Conservation (phyloP, 2,329 filamentous ascomycete species). For the Cladosporium sp. region DNA sequence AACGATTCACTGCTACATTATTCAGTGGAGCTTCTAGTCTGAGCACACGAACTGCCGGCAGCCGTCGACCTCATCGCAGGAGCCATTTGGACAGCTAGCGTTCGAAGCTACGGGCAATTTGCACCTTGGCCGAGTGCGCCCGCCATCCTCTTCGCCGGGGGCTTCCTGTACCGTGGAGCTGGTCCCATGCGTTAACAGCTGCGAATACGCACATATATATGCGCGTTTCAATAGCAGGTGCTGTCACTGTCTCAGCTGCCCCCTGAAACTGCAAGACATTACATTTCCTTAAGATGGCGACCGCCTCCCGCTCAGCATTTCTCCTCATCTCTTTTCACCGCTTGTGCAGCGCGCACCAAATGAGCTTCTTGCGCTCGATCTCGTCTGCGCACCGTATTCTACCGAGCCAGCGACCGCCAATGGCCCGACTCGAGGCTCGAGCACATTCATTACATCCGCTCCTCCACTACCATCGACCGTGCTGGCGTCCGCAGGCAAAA, state of each 20-base stretch:
- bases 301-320: slow-evolving; percentile 1
- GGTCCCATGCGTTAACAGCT: not conserved
- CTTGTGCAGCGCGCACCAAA: slow-evolving; percentile 5
- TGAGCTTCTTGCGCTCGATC: not conserved
- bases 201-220: not conserved
- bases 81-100: not conserved
- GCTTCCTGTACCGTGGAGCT: slow-evolving; percentile 8
- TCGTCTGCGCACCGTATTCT: not conserved
- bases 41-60: slow-evolving; percentile 6
- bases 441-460: slow-evolving; percentile 1
- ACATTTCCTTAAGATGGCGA: slow-evolving; percentile 15
- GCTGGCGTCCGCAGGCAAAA: slow-evolving; percentile 9
- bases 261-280: slow-evolving; percentile 12
- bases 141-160: slow-evolving; percentile 14
- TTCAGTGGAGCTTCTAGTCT: slow-evolving; percentile 16
- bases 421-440: slow-evolving; percentile 6
- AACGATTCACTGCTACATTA: not conserved
- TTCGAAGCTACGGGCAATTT: slow-evolving; percentile 12
- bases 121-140: slow-evolving; percentile 6
- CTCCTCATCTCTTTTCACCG: slow-evolving; percentile 18
- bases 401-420: slow-evolving; percentile 8
- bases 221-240: slow-evolving; percentile 15
- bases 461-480: slow-evolving; percentile 9
- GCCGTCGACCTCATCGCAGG: slow-evolving; percentile 15
- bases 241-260: slow-evolving; percentile 7